A percentile compares a stretch with the other conserved stretches of the same genome.
Conservation (phyloP, 1,284 basidiomycete genomes). For the Tilletia indica region DNA sequence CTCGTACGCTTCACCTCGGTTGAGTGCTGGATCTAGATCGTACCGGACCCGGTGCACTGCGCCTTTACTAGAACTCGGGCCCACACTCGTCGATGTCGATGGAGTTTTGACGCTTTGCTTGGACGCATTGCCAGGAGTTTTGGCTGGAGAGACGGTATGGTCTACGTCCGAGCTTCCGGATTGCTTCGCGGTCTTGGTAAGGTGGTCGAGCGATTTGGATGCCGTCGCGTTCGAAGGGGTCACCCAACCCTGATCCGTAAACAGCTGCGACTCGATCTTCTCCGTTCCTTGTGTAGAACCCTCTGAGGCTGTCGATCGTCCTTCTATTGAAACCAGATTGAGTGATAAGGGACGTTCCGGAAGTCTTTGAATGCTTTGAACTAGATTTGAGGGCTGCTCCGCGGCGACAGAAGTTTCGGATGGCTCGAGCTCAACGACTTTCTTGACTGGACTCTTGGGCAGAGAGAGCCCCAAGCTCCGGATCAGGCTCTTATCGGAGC, state of each 20-base stretch:
- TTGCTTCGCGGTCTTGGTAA: no score
- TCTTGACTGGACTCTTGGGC: constrained; percentile 4
- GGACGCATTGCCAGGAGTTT: no score
- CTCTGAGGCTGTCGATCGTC: background rate
- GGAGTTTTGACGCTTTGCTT: no score
- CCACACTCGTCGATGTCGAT: background rate
- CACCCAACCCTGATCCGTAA: background rate
- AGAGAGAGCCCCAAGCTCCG: background rate
- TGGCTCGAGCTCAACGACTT: background rate
- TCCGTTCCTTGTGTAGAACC: background rate
- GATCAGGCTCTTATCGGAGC: background rate
- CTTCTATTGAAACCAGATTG: background rate
- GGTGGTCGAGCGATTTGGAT: background rate
- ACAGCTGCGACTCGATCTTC: background rate
- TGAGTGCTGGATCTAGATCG: constrained; percentile 3
- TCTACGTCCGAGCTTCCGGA: no score
- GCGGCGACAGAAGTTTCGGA: no score
- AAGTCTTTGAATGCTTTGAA: no score
- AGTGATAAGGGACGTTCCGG: no score
- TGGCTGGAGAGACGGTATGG: no score
- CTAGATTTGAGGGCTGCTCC: no score
- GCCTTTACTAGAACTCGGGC: background rate
- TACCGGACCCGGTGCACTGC: background rate
- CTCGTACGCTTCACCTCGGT: background rate
- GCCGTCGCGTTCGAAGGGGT: background rate